phyloP scores from a whole-genome alignment of 805 yeast species.

The Komagataella populi region DNA sequence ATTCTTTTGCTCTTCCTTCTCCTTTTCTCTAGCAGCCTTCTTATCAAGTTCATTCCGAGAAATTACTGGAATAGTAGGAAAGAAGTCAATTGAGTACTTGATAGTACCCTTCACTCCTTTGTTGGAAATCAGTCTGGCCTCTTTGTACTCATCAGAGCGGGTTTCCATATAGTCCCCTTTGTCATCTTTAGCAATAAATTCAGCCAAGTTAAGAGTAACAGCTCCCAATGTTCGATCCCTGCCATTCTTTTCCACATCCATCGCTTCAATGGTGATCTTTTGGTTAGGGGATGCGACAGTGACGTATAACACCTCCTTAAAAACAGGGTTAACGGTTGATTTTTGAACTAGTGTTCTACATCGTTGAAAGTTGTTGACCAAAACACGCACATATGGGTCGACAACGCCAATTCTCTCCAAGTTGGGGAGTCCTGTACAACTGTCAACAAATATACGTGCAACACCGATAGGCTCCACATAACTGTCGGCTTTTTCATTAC shows the following conservation, averaged over 20 bases:
- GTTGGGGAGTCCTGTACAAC: constrained; percentile 67
- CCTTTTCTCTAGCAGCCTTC: constrained; percentile 22
- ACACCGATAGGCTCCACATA: constrained; percentile 95
- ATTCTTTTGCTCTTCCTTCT: constrained; percentile 14
- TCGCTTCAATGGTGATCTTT: constrained; percentile 69
- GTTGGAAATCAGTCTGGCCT: constrained; percentile 52
- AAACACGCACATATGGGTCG: constrained; percentile 80
- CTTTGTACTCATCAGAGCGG: constrained; percentile 39
- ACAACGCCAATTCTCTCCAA: constrained; percentile 81
- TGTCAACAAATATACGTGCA: constrained; percentile 55
- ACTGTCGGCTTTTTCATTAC: constrained; percentile 60
- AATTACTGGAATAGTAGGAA: constrained; percentile 71
- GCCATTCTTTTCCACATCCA: constrained; percentile 78
- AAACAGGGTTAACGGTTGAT: constrained; percentile 64
- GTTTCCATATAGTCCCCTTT: constrained; percentile 44
- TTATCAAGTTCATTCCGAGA: constrained; percentile 61
- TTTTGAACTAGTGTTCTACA: constrained; percentile 64
- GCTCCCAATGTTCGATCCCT: constrained; percentile 82
- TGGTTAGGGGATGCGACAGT: constrained; percentile 79
- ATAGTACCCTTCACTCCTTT: constrained; percentile 79
- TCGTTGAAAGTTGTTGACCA: constrained; percentile 63
- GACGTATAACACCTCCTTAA: constrained; percentile 73
- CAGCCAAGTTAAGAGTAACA: constrained; percentile 54
- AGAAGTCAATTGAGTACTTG: constrained; percentile 65
- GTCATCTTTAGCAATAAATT: constrained; percentile 58